Percentiles rank a stretch among this genome's conserved stretches.
Evolutionary conservation across 2,329 filamentous ascomycete genomes (phyloP).

Genomic region (Pseudogymnoascus sp.): DNA sequence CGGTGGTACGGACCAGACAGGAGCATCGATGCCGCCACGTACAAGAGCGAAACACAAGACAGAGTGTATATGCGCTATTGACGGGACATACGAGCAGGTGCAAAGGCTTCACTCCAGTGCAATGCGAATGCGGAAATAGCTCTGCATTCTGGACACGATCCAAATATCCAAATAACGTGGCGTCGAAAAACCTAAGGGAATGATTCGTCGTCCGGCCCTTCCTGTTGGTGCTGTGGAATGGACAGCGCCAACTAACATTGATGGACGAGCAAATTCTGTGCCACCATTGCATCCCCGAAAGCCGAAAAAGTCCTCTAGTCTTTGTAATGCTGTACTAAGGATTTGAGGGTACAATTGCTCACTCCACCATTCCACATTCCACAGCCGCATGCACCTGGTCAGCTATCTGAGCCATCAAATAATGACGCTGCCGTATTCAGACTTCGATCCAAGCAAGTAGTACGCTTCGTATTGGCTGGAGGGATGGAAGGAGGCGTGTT

Average conservation of each 20-base stretch:
- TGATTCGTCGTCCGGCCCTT: background rate
- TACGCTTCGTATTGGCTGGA: background rate
- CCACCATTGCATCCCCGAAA: background rate
- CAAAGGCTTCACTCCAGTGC: background rate
- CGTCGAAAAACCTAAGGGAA: background rate
- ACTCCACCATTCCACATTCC: conserved; percentile 5
- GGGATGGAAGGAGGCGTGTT: background rate
- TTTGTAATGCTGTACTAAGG: background rate
- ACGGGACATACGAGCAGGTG: background rate
- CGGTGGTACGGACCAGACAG: background rate
- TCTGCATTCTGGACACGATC: background rate
- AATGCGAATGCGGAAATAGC: background rate
- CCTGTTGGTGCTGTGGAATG: background rate
- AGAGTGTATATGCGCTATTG: background rate
- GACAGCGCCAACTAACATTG: background rate
- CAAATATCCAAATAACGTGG: background rate
- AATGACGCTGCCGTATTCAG: background rate
- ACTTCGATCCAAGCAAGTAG: background rate
- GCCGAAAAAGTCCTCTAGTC: background rate
- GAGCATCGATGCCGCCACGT: background rate
- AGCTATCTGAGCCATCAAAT: background rate
- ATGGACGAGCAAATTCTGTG: background rate
- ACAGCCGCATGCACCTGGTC: conserved; percentile 6
- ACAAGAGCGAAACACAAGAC: background rate
- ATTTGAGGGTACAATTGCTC: background rate